A percentile compares a stretch with the other conserved stretches of the same genome.
These are phyloP conservation scores for Aechmea fasciata DNA, from an alignment of 176 grass and related monocot species.

Conservation along the genomic window DNA sequence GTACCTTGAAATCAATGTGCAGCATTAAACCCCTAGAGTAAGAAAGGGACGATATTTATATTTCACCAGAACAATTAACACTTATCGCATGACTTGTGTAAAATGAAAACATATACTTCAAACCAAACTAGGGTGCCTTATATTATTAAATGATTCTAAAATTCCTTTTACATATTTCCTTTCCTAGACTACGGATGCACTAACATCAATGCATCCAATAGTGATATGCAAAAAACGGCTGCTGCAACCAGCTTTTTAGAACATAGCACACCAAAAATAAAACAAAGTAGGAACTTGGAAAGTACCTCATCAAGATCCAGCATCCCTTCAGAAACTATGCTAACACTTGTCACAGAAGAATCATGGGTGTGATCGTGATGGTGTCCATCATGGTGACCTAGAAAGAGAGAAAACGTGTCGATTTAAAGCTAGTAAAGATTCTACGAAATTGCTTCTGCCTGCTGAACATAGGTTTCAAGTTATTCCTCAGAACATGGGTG, in stretches of 20 bases:
- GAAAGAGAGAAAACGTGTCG: background rate
- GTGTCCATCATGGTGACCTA: conserved; percentile 26
- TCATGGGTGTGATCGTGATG: conserved; percentile 68
- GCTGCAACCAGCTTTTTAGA: no score
- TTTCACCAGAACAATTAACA: no score
- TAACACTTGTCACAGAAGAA: conserved; percentile 53
- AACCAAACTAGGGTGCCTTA: no score
- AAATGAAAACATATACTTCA: no score
- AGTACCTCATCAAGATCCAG: conserved; percentile 74
- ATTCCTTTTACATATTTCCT: background rate
- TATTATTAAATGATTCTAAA: background rate
- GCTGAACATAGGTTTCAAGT: background rate
- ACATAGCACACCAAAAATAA: background rate
- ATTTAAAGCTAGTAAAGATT: background rate
- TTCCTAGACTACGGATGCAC: no score
- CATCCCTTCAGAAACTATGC: conserved; percentile 55
- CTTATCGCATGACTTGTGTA: no score
- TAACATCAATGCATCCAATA: no score
- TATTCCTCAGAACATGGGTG: background rate
- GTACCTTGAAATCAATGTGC: no score
- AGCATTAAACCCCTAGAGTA: no score
- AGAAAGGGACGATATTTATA: no score
- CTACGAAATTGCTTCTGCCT: background rate
- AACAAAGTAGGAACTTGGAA: background rate
- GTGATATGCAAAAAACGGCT: no score